Evolutionary conservation across 495 filamentous ascomycete genomes (phyloP), one percentile per base, ranked within the genome.

Genomic region (Opeltia flavorubescens): DNA sequence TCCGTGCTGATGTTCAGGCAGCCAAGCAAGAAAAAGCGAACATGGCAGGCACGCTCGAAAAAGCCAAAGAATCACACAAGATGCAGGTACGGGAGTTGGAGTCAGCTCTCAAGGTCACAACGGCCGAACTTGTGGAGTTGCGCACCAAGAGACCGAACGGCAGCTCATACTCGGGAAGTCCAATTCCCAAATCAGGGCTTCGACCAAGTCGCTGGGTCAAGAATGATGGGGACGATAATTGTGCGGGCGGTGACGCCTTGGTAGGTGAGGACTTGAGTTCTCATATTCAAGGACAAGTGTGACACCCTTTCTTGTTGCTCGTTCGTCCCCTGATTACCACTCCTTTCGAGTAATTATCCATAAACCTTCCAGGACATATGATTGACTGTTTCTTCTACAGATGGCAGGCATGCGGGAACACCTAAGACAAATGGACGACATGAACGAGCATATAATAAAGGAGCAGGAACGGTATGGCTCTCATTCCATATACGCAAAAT

Each of bases 231-330:
- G 53, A 44, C 21, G 50, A 34, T 39, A 56, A 62, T 30, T 53
- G 58, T 43, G 56, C 50, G 51, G 50, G 51, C 44, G 65, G 62
- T 49, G 56, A 63, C 29, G 55, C 51, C 41, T 53, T 47, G 65
- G 67, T 69, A 71, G 66, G 67, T 72, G 67, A 72, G 67, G 62
- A 70, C 57, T 64, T 70, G 61, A 67, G 69, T 59, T 63, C 67
- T 65, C 69, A 66, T 52, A 70, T 72, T 56, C 63, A 72, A 66
- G 69, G 69, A 69, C 68, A 66, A 66, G 69, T 72, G 66, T 66
- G 69, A 44, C 59, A 62, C 67, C 67, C 62, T 6, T 7, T 33
- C 9, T 29, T 31, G 15, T 17, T 47, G 2, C 25, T 48, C 6
- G 48, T 39, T 61, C n/a, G n/a, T 62, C 67, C 67, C 62, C 11